Evolutionary conservation across 176 grass and related monocot species (phyloP).

Genomic region (Stipa capillata): DNA sequence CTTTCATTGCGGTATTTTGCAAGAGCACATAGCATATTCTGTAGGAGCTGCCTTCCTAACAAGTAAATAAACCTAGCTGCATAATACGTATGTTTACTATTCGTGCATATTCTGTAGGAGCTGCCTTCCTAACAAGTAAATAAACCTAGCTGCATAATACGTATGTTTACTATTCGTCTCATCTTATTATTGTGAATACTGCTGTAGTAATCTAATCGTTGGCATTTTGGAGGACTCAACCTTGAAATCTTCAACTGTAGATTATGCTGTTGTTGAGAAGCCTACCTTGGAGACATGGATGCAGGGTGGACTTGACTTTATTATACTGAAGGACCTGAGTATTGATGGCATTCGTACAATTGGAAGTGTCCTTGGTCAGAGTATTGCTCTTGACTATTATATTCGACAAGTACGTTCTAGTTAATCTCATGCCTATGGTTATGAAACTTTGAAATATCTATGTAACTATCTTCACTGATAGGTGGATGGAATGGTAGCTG

Average conservation of each 20-base stretch:
- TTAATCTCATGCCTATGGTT: slow-evolving; percentile 5
- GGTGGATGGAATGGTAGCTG: slow-evolving; percentile 98
- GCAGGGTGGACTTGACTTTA: slow-evolving; percentile 93
- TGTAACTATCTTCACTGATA: slow-evolving; percentile 42
- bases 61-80: neutral
- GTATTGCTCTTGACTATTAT: slow-evolving; percentile 97
- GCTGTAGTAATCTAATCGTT: neutral
- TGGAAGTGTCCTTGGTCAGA: slow-evolving; percentile 97
- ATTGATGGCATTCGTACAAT: slow-evolving; percentile 99
- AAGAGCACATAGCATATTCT: neutral
- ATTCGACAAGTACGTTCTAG: slow-evolving; percentile 69
- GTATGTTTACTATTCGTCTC: too few species aligned
- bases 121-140: neutral
- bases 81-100: neutral
- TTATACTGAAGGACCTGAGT: slow-evolving; percentile 79
- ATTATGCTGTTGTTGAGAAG: slow-evolving; percentile 94
- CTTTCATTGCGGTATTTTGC: neutral
- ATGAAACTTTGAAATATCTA: slow-evolving; percentile 5
- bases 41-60: neutral
- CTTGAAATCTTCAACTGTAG: slow-evolving; percentile 37
- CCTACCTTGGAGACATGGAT: slow-evolving; percentile 88
- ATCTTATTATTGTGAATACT: neutral
- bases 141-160: neutral
- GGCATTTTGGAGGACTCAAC: neutral
- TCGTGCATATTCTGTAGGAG: neutral